Evolutionary conservation across 768 basidiomycete species (phyloP).

Genomic region (Lactarius deliciosus): DNA sequence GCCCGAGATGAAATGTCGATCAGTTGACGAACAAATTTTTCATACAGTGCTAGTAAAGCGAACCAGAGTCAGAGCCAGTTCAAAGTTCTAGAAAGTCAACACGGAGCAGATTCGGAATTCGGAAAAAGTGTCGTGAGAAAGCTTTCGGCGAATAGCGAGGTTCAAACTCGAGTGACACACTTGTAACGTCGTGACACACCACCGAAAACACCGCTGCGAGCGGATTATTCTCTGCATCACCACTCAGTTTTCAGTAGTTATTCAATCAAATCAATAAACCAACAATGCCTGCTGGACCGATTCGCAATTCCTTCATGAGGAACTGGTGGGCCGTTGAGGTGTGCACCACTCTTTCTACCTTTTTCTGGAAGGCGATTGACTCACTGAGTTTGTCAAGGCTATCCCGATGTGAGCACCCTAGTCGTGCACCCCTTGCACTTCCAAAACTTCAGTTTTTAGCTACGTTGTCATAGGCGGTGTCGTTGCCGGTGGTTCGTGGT

Average conservation of each 20-base stretch:
- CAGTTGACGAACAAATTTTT: not conserved
- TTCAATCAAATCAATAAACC: not conserved
- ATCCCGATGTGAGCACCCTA: conserved; percentile 28
- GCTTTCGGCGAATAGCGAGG: conserved; percentile 6
- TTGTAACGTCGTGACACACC: not conserved
- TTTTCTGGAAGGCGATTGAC: not conserved
- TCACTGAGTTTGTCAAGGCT: conserved; percentile 17
- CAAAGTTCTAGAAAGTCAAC: not conserved
- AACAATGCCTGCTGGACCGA: conserved; percentile 10
- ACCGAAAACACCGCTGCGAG: conserved; percentile 10
- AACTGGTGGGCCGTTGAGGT: conserved; percentile 32
- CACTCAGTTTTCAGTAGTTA: conserved; percentile 9
- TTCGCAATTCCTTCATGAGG: conserved; percentile 26
- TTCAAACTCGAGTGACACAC: not conserved
- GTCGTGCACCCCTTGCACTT: not conserved
- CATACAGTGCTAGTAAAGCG: not conserved
- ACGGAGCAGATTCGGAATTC: not conserved
- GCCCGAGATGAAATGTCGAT: not conserved
- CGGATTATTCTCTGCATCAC: conserved; percentile 5
- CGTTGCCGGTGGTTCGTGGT: conserved; percentile 44
- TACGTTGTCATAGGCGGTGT: conserved; percentile 51
- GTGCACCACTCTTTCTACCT: conserved; percentile 1
- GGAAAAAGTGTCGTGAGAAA: conserved; percentile 15
- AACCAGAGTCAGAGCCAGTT: not conserved
- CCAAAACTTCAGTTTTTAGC: conserved; percentile 32